Conservation (phyloP, 2,329 filamentous ascomycete species). For the Magnaporthiopsis incrustans region DNA sequence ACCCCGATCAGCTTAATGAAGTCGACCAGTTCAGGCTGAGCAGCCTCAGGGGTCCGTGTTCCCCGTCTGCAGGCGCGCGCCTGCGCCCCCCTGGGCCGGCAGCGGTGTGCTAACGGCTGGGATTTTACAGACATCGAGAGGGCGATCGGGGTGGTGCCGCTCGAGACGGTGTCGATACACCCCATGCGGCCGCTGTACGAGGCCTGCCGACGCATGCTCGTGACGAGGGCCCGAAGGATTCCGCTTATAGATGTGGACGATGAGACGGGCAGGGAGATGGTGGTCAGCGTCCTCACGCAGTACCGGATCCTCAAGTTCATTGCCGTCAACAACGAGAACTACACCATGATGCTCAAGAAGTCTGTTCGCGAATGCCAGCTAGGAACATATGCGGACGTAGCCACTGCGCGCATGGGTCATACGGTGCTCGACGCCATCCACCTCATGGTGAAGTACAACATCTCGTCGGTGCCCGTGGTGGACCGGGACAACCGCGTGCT, state of each 20-base stretch:
- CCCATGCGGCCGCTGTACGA: conserved; percentile 88
- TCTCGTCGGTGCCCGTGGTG: conserved; percentile 89
- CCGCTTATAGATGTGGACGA: conserved; percentile 90
- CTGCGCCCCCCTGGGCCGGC: neutral
- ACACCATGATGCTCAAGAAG: conserved; percentile 84
- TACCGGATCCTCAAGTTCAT: conserved; percentile 99
- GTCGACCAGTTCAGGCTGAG: conserved; percentile 91
- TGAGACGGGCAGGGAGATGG: conserved; percentile 84
- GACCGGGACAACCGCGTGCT: conserved; percentile 71
- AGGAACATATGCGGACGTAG: conserved; percentile 74
- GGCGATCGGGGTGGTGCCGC: conserved; percentile 80
- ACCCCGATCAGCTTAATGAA: conserved; percentile 78
- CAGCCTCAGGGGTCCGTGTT: conserved; percentile 67
- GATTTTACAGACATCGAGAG: conserved; percentile 76
- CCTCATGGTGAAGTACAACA: conserved; percentile 84
- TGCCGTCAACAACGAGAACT: conserved; percentile 79
- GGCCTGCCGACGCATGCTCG: conserved; percentile 88
- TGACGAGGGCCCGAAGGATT: conserved; percentile 86
- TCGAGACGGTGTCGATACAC: conserved; percentile 94
- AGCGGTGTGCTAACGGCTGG: conserved; percentile 1
- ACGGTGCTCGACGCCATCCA: conserved; percentile 93
- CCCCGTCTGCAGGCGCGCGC: neutral
- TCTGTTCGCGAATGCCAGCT: conserved; percentile 75
- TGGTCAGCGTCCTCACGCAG: conserved; percentile 95
- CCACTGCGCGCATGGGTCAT: conserved; percentile 80